Evolutionary conservation across 2,329 filamentous ascomycete genomes (phyloP), one percentile per base, ranked within the genome.

Genomic region (Scortechinia acanthostroma): DNA sequence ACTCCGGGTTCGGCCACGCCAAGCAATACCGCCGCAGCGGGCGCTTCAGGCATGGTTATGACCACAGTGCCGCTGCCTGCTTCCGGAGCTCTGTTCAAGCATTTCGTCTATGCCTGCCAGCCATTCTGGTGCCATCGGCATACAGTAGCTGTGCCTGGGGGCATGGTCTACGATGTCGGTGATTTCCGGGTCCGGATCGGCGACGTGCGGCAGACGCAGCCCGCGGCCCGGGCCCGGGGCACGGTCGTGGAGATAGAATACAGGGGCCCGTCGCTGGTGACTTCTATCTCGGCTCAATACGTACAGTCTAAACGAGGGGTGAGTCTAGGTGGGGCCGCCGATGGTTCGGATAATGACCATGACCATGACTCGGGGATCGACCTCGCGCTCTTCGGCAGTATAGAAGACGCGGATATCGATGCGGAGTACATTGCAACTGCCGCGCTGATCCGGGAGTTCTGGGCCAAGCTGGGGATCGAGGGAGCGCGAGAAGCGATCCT

Each of bases 241-340:
- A 63, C 63, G 2, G 56, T 68, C n/a, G 57, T 68, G n/a, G 65
- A 69, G 50, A 59, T 69, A 22, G 63, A 67, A 47, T 69, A 64
- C 59, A 52, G 55, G 21, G 64, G 63, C 0, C 62, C 63, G 16
- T 63, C 61, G 14, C 42, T 64, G 43, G 47, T 61, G 17, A 48
- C 55, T 6, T 52, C 55, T 15, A 48, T 59, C 14, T 33, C 48
- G 15, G 20, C 49, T 16, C 42, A 52, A 42, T 43, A 47, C 19
- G 33, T 43, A n/a, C 45, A 46, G 22, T 44, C 44, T 3, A 44
- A 50, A 40, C 19, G 22, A 4, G 28, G n/a, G n/a, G 25, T 30
- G 25, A 10, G n/a, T n/a, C 10, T 10, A 10, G 10, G n/a, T n/a
- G 10, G 10, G 10, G 35, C 20, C 10, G 20, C 17, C 6, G 35